Percentiles rank a stretch among this genome's conserved stretches.
Conservation (phyloP, 1,284 basidiomycete genomes). For the Microbotryomycetes sp. region DNA sequence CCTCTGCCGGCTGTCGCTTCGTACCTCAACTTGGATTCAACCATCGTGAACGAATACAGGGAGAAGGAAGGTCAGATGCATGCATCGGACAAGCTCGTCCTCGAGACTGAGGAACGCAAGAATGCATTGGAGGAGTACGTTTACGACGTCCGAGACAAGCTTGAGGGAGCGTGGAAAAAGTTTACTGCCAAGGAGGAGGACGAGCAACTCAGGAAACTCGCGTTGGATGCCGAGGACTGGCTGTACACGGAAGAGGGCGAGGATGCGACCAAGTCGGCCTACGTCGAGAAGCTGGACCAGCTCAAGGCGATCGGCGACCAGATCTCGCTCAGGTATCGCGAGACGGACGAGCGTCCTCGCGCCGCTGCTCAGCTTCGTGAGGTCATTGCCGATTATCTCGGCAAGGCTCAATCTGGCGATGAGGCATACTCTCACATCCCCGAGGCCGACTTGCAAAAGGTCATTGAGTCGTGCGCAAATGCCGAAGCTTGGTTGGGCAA, state of each 20-base stretch:
- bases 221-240: constrained; percentile 77
- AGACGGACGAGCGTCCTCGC: constrained; percentile 67
- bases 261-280: constrained; percentile 84
- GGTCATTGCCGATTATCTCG: constrained; percentile 71
- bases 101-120: constrained; percentile 94
- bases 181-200: constrained; percentile 71
- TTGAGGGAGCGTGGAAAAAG: constrained; percentile 72
- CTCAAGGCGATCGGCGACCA: constrained; percentile 78
- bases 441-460: constrained; percentile 60
- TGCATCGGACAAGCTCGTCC: constrained; percentile 82
- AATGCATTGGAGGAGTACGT: constrained; percentile 96
- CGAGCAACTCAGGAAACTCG: constrained; percentile 61
- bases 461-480: constrained; percentile 53
- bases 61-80: constrained; percentile 82
- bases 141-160: constrained; percentile 84
- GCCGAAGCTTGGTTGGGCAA: constrained; percentile 91
- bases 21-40: constrained; percentile 56
- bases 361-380: constrained; percentile 69
- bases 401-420: constrained; percentile 68
- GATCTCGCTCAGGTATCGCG: constrained; percentile 68
- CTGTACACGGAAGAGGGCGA: constrained; percentile 91
- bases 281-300: constrained; percentile 66
- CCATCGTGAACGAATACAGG: constrained; percentile 56
- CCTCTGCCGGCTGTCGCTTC: constrained; percentile 63
- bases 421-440: constrained; percentile 82